Evolutionary conservation across 305 asterid genomes (phyloP).

Genomic region (Fraxinus sp.): DNA sequence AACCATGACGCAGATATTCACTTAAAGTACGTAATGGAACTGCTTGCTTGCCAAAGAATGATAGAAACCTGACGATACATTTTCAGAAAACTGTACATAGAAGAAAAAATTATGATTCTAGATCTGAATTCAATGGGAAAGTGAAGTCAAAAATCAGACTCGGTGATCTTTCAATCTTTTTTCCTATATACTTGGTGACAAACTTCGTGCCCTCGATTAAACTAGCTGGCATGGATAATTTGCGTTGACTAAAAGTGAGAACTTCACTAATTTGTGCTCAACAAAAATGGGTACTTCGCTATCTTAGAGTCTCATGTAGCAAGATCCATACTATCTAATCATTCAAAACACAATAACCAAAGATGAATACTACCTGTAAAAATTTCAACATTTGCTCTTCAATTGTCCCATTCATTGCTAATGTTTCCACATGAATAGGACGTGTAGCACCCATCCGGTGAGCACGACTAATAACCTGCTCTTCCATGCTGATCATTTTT

Average conservation of each 20-base stretch:
- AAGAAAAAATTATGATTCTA: background rate
- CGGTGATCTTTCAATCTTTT: background rate
- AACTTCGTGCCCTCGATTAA: conserved; percentile 12
- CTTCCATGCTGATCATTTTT: conserved; percentile 79
- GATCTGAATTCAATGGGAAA: background rate
- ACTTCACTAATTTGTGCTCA: conserved; percentile 1
- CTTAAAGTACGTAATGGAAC: background rate
- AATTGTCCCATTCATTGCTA: conserved; percentile 91
- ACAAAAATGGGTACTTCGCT: background rate
- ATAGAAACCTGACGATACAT: background rate
- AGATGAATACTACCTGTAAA: conserved; percentile 58
- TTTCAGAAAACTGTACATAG: background rate
- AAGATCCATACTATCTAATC: conserved; percentile 9
- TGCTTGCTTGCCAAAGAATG: conserved; percentile 1
- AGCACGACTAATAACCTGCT: conserved; percentile 98
- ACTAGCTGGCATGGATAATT: conserved; percentile 2
- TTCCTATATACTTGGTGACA: conserved; percentile 9
- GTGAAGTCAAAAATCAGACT: conserved; percentile 5
- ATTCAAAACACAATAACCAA: conserved; percentile 9
- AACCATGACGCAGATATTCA: conserved; percentile 1
- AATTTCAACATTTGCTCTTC: conserved; percentile 94
- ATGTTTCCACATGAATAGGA: conserved; percentile 84
- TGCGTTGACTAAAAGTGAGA: background rate
- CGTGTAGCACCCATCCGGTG: conserved; percentile 98
- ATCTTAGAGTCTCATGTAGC: conserved; percentile 1